Conservation (phyloP, 2,329 filamentous ascomycete species). For the Colletotrichum theobromicola region DNA sequence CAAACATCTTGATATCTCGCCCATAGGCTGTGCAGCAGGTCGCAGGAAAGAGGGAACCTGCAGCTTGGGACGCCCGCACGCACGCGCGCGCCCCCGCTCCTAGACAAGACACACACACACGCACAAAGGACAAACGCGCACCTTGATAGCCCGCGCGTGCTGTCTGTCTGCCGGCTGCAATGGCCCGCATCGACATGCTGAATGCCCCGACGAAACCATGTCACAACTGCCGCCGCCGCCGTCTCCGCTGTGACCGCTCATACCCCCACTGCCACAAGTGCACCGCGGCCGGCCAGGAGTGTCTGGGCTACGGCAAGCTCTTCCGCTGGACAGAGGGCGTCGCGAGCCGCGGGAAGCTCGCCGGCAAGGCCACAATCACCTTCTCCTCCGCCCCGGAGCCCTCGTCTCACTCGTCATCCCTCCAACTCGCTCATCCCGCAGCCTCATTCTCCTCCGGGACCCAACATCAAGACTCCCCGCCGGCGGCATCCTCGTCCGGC, state of each 20-base stretch:
- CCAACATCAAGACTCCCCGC: not conserved
- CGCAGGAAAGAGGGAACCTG: not conserved
- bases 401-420: not conserved
- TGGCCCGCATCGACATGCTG: conserved; percentile 14
- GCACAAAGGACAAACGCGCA: not conserved
- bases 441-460: not conserved
- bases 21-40: not conserved
- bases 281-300: conserved; percentile 50
- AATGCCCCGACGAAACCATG: conserved; percentile 34
- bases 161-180: not conserved
- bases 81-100: not conserved
- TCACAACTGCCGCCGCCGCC: conserved; percentile 59
- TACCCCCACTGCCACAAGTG: conserved; percentile 59
- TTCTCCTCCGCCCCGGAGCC: not conserved
- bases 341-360: conserved; percentile 46
- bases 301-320: conserved; percentile 58
- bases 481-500: not conserved
- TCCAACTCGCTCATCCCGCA: not conserved
- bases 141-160: not conserved
- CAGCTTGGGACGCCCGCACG: not conserved
- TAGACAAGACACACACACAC: not conserved
- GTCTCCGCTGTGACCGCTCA: conserved; percentile 58
- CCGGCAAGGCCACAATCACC: conserved; percentile 43
- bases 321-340: conserved; percentile 58
- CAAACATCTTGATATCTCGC: not conserved